These are phyloP conservation scores for Trypanosoma caninum DNA, from an alignment of 208 protist genomes.

Conservation along the genomic window DNA sequence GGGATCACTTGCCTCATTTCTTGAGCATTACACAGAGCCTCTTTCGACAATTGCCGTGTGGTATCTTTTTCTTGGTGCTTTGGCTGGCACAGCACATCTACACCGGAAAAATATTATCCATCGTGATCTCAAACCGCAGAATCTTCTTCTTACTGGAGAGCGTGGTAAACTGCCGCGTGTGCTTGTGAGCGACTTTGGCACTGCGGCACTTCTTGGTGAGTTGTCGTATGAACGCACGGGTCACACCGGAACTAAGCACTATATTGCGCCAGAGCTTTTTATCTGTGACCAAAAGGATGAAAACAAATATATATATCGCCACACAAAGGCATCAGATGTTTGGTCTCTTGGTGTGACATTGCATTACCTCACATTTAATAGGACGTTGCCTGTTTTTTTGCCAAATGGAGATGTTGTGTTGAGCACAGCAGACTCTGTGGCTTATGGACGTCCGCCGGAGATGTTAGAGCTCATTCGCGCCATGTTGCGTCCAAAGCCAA, in stretches of 20 bases:
- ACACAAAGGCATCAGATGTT: slow-evolving; percentile 75
- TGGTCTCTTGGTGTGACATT: slow-evolving; percentile 90
- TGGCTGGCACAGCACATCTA: slow-evolving; percentile 73
- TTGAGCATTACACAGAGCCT: slow-evolving; percentile 59
- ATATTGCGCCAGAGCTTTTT: slow-evolving; percentile 89
- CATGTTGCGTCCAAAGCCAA: slow-evolving; percentile 71
- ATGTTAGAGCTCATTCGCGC: slow-evolving; percentile 75
- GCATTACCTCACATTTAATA: slow-evolving; percentile 76
- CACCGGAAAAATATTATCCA: slow-evolving; percentile 85
- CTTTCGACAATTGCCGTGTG: slow-evolving; percentile 82
- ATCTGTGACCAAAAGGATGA: slow-evolving; percentile 32
- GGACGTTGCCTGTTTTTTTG: slow-evolving; percentile 39
- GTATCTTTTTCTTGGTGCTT: slow-evolving; percentile 87
- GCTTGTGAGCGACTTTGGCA: slow-evolving; percentile 88
- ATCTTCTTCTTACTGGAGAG: slow-evolving; percentile 65
- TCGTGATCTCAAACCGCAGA: slow-evolving; percentile 89
- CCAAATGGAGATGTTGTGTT: slow-evolving; percentile 48
- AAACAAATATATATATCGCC: slow-evolving; percentile 48
- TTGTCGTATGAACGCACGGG: slow-evolving; percentile 68
- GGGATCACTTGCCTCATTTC: slow-evolving; percentile 80
- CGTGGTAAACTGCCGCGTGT: slow-evolving; percentile 59
- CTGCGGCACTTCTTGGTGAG: slow-evolving; percentile 62
- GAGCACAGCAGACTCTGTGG: slow-evolving; percentile 20
- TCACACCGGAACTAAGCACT: slow-evolving; percentile 85
- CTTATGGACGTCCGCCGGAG: slow-evolving; percentile 65